phyloP scores from a whole-genome alignment of 192 early-diverging fungal genomes.

The Entomortierella chlamydospora region DNA sequence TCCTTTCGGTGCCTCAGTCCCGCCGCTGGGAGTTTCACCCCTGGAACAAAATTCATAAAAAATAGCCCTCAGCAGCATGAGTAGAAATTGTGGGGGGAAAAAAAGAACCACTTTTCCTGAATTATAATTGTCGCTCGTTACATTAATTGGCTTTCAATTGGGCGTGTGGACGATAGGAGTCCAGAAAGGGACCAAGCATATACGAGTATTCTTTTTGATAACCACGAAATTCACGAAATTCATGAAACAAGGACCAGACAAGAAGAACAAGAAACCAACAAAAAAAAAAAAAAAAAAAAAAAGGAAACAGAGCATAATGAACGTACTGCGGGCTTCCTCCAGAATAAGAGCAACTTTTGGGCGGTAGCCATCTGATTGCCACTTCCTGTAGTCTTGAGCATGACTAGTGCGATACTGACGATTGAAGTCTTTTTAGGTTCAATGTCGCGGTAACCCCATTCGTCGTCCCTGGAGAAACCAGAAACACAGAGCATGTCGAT shows the following conservation, averaged over 20 bases:
- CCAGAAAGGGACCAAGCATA: neutral
- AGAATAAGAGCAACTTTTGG: slow-evolving; percentile 81
- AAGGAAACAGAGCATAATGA: slow-evolving; percentile 2
- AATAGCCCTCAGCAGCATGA: no score
- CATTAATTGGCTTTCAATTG: neutral
- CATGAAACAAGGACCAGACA: no score
- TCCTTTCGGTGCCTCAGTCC: neutral
- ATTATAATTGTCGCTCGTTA: no score
- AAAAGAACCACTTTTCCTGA: no score
- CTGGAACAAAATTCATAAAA: no score
- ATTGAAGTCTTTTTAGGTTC: slow-evolving; percentile 78
- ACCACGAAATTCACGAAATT: neutral
- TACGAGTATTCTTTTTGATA: neutral
- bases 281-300: slow-evolving; percentile 11
- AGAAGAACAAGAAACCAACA: neutral
- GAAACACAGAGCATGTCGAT: slow-evolving; percentile 86
- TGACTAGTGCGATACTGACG: slow-evolving; percentile 75
- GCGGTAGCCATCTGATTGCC: slow-evolving; percentile 77
- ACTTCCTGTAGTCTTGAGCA: slow-evolving; percentile 75
- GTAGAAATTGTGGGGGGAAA: no score
- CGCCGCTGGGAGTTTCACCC: no score
- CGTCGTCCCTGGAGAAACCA: slow-evolving; percentile 76
- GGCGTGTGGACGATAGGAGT: neutral
- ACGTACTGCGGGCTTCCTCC: slow-evolving; percentile 84
- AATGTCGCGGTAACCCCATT: slow-evolving; percentile 79